A percentile compares a stretch with the other conserved stretches of the same genome.
Evolutionary conservation across 345 rosid species (phyloP).

Genomic region (Populus euphratica): DNA sequence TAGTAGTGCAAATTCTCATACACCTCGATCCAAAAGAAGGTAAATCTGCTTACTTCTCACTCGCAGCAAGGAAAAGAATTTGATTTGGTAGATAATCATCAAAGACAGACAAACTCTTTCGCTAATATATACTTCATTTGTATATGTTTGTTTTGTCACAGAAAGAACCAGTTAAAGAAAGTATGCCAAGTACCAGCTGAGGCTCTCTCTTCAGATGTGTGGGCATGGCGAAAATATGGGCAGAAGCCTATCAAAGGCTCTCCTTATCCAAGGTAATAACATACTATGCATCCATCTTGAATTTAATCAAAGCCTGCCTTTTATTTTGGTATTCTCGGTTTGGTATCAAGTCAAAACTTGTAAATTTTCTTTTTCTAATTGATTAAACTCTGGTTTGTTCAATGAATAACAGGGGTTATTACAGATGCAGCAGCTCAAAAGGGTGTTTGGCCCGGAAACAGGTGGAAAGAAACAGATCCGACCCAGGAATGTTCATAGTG

Average conservation of each 20-base stretch:
- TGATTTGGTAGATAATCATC: not conserved
- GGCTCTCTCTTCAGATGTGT: slow-evolving; percentile 76
- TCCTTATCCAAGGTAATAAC: slow-evolving; percentile 77
- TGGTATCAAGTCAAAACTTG: not conserved
- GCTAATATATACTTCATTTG: slow-evolving; percentile 5
- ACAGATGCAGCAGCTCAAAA: slow-evolving; percentile 92
- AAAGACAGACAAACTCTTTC: not conserved
- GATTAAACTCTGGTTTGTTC: slow-evolving; percentile 15
- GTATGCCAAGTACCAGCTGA: slow-evolving; percentile 93
- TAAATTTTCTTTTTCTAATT: not conserved
- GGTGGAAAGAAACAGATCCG: slow-evolving; percentile 96
- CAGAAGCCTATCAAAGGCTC: slow-evolving; percentile 99
- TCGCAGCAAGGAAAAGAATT: not conserved
- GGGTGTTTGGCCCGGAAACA: slow-evolving; percentile 97
- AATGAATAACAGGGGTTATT: slow-evolving; percentile 64
- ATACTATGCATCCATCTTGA: not conserved
- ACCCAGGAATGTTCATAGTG: slow-evolving; percentile 81
- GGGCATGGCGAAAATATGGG: slow-evolving; percentile 99
- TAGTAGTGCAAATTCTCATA: slow-evolving; percentile 42
- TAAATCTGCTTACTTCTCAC: slow-evolving; percentile 5
- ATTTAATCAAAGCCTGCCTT: not conserved
- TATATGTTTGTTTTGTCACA: slow-evolving; percentile 19
- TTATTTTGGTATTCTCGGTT: not conserved
- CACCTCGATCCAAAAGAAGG: slow-evolving; percentile 89
- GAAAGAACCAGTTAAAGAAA: slow-evolving; percentile 84